These are phyloP conservation scores for Lepraria neglecta DNA, from an alignment of 495 filamentous ascomycete genomes.

Conservation along the genomic window DNA sequence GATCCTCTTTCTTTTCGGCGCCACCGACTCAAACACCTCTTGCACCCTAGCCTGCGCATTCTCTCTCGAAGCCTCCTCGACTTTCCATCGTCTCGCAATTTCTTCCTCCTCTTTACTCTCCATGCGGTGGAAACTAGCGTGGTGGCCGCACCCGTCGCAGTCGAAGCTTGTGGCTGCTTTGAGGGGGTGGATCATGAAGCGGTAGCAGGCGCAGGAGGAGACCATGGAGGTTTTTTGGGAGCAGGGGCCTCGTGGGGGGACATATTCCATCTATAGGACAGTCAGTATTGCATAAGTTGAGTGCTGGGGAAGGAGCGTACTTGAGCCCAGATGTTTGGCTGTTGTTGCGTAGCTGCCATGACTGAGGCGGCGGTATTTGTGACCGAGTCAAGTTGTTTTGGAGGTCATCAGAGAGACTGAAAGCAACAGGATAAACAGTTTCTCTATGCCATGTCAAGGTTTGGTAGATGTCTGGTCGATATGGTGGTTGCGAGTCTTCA, in stretches of 20 bases:
- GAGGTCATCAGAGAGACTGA: too few relatives aligned
- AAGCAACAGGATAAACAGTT: too few relatives aligned
- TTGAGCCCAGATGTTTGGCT: constrained; percentile 30
- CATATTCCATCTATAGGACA: constrained; percentile 25
- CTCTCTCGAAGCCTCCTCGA: constrained; percentile 28
- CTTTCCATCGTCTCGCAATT: constrained; percentile 36
- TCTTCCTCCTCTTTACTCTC: constrained; percentile 46
- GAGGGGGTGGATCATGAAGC: constrained; percentile 54
- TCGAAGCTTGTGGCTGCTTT: constrained; percentile 47
- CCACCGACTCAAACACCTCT: constrained; percentile 23
- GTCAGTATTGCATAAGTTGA: background rate
- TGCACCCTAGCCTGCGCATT: constrained; percentile 13
- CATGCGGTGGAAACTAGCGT: constrained; percentile 49
- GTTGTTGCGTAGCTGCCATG: constrained; percentile 7
- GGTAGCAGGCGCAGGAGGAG: constrained; percentile 44
- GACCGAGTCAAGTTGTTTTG: too few relatives aligned
- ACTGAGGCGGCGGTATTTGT: background rate
- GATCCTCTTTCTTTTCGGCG: constrained; percentile 12
- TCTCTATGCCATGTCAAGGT: too few relatives aligned
- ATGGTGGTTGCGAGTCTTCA: too few relatives aligned
- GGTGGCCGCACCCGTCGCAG: constrained; percentile 51
- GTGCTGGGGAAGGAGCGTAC: constrained; percentile 9
- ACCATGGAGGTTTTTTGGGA: constrained; percentile 40
- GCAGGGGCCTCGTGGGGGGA: constrained; percentile 39
- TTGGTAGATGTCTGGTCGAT: too few relatives aligned